phyloP scores from a whole-genome alignment of 2,329 filamentous ascomycete species.

The Cytospora chrysosperma region DNA sequence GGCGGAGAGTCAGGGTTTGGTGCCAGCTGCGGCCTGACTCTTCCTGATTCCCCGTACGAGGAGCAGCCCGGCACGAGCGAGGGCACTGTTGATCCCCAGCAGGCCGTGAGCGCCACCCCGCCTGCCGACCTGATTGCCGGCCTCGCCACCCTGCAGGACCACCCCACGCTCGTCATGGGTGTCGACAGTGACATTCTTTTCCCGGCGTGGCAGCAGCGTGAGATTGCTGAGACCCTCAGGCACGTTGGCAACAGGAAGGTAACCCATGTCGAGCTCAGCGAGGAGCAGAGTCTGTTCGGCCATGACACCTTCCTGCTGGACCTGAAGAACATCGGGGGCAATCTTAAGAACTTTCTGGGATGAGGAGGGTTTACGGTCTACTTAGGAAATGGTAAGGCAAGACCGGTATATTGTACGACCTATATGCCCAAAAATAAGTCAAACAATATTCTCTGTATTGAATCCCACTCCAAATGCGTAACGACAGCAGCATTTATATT shows the following conservation, averaged over 20 bases:
- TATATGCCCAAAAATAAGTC: no score
- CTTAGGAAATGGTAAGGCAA: not conserved
- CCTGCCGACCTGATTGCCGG: conserved; percentile 80
- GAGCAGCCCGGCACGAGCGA: conserved; percentile 63
- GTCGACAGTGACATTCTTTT: conserved; percentile 96
- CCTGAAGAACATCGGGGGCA: conserved; percentile 85
- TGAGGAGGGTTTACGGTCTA: conserved; percentile 35
- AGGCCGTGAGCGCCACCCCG: conserved; percentile 48
- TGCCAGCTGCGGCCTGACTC: conserved; percentile 71
- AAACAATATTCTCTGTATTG: no score
- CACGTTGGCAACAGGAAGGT: conserved; percentile 77
- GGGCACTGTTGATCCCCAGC: conserved; percentile 31
- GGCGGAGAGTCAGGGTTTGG: conserved; percentile 40
- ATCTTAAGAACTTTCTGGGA: conserved; percentile 73
- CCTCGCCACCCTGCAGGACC: conserved; percentile 68
- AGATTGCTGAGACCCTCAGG: conserved; percentile 82
- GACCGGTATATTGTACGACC: not conserved
- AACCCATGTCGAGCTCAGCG: conserved; percentile 84
- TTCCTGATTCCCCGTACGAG: conserved; percentile 81
- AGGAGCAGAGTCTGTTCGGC: conserved; percentile 92
- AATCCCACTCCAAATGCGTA: not conserved
- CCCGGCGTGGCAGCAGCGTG: conserved; percentile 95
- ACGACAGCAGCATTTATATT: no score
- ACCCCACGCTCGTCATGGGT: conserved; percentile 83
- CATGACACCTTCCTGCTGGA: conserved; percentile 96